Evolutionary conservation across 2,329 filamentous ascomycete species (phyloP).

Genomic region (Colletotrichum sp.): DNA sequence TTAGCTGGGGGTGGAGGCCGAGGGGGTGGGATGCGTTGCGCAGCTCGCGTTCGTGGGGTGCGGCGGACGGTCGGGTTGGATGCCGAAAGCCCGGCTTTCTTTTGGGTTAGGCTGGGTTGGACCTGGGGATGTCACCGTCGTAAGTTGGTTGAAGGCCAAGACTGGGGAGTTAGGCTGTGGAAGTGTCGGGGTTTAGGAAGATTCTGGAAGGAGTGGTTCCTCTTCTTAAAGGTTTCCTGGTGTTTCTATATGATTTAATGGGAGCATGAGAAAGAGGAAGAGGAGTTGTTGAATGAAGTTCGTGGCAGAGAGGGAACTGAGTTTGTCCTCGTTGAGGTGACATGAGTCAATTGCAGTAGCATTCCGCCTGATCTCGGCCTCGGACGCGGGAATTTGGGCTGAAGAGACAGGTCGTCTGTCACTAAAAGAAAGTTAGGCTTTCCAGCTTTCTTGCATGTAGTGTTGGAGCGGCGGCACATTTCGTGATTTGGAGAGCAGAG

Average conservation of each 20-base stretch:
- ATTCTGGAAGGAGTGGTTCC: background rate
- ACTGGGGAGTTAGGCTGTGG: no score
- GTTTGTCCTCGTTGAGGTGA: background rate
- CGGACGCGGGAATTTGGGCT: background rate
- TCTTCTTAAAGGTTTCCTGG: no score
- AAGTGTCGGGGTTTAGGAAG: background rate
- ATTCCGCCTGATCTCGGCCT: background rate
- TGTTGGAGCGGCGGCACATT: background rate
- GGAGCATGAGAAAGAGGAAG: no score
- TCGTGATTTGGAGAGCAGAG: background rate
- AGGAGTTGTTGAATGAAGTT: background rate
- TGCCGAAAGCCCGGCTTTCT: background rate
- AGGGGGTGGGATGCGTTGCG: background rate
- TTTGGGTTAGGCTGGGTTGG: background rate
- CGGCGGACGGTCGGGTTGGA: background rate
- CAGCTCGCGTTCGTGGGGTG: background rate
- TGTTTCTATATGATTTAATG: background rate
- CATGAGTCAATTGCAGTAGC: background rate
- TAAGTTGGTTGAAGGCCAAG: no score
- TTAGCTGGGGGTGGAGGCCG: background rate
- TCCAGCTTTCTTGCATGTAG: background rate
- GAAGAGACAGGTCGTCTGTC: background rate
- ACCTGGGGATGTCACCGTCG: background rate
- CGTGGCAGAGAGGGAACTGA: no score
- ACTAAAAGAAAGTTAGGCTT: background rate